phyloP scores from a whole-genome alignment of 73 alveolate genomes.

The Effrenium voratum region DNA sequence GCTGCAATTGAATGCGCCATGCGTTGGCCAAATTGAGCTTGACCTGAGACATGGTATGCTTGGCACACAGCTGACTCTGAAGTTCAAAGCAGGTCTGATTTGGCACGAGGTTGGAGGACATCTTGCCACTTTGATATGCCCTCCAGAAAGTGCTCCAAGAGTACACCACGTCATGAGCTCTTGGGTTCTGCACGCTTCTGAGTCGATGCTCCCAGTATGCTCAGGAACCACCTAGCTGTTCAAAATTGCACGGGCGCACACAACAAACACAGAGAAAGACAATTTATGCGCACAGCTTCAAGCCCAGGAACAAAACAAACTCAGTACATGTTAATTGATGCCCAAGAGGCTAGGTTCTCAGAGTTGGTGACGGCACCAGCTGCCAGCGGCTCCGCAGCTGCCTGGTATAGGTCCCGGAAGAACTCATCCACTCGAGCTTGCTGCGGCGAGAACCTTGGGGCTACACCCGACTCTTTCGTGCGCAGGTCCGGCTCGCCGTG shows the following conservation, averaged over 20 bases:
- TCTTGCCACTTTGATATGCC: background rate
- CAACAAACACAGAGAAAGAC: background rate
- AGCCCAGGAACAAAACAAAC: too few relatives aligned
- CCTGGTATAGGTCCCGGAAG: background rate
- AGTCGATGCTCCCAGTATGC: background rate
- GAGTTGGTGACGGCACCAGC: background rate
- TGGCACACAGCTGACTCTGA: background rate
- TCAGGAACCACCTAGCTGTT: background rate
- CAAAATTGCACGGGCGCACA: background rate
- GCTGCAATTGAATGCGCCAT: slow-evolving; percentile 5
- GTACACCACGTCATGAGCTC: background rate
- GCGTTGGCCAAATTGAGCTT: background rate
- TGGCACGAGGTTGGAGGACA: slow-evolving; percentile 23
- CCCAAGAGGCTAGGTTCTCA: background rate
- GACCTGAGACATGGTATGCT: background rate
- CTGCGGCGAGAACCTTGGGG: background rate
- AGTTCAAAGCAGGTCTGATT: background rate
- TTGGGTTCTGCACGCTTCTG: background rate
- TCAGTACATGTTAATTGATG: background rate
- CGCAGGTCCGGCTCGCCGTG: background rate
- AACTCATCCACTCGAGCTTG: background rate
- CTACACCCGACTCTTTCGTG: background rate
- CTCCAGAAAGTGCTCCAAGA: slow-evolving; percentile 9
- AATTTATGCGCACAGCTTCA: background rate
- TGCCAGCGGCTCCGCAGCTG: background rate